Evolutionary conservation across 1,284 basidiomycete species (phyloP), one percentile per base, ranked within the genome.

Genomic region (Rhodotorula sp.): DNA sequence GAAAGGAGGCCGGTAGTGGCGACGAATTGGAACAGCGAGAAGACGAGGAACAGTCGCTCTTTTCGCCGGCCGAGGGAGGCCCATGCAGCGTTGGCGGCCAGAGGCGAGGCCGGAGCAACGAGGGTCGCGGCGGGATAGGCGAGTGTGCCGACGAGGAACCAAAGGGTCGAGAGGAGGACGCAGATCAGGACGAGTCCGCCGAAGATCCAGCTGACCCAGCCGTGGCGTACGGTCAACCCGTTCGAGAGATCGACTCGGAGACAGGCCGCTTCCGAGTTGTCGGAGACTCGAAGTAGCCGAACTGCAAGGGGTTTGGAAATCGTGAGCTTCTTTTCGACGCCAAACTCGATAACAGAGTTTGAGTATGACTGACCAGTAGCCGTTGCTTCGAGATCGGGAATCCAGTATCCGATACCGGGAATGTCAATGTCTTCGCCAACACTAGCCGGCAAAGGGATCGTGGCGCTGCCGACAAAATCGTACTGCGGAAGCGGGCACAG

Each of bases 331-430:
- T 43, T 39, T 14, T 43, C n/a, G 15, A 20, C 7, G 5, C 10
- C 5, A 21, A 47, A 15, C 4, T 21, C 12, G 47, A 18, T 18
- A 21, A 15, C 31, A 10, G 39, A 43, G 39, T 10, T 43, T 43
- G 39, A 26, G n/a, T 5, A 16, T 7, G 61, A 58, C 70, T 21
- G 47, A 70, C 72, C 69, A 39, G 60, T 66, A 0, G 89, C 93
- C 76, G 89, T 93, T 1, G 91, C 93, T 81, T 98, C 93, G 21
- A 98, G 85, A 81, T 98, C 91, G 15, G 96, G 96, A 34, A 99
- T 90, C 31, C 84, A 85, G 81, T 90, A 99, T 0, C 91, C 93
- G 71, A 97, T 91, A 21, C 80, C 80, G 0, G 95, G 94, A 21
- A 98, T 85, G 67, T 85, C 81, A 56, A 83, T 81, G 26, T 84